These are phyloP conservation scores for Scheffersomyces quercinus DNA, from an alignment of 1,139 yeast genomes.

Conservation along the genomic window DNA sequence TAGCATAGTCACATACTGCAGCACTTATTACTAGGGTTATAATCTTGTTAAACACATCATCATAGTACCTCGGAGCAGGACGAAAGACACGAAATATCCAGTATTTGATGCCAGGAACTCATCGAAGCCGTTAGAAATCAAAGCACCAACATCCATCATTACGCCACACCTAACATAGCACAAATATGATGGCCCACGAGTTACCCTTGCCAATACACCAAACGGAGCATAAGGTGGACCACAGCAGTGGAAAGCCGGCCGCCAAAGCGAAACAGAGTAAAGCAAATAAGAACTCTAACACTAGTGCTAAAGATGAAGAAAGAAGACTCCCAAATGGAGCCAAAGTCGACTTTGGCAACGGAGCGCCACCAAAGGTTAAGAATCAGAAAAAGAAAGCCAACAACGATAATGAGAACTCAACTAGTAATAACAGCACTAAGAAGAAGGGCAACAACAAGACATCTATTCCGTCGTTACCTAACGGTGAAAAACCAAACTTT, in stretches of 20 bases:
- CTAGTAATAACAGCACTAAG: conserved; percentile 6
- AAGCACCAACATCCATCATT: too few relatives aligned
- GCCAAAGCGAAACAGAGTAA: conserved; percentile 1
- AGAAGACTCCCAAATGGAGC: conserved; percentile 44
- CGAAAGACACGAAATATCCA: too few relatives aligned
- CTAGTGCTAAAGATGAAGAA: conserved; percentile 14
- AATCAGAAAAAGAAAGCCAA: conserved; percentile 7
- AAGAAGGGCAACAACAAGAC: conserved; percentile 13
- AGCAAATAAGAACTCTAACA: conserved; percentile 1
- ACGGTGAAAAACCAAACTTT: conserved; percentile 36
- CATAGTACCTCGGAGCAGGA: too few relatives aligned
- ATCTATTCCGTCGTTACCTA: conserved; percentile 24
- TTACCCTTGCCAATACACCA: conserved; percentile 28
- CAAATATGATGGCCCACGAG: conserved; percentile 45
- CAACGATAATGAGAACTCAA: conserved; percentile 4
- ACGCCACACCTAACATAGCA: not conserved
- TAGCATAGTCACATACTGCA: too few relatives aligned
- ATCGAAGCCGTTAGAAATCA: too few relatives aligned
- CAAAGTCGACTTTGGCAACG: conserved; percentile 41
- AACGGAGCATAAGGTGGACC: conserved; percentile 9
- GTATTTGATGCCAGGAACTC: too few relatives aligned
- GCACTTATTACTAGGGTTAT: too few relatives aligned
- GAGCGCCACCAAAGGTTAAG: conserved; percentile 6
- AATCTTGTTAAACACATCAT: too few relatives aligned
- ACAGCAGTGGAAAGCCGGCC: not conserved